Evolutionary conservation across 441 rosid genomes (phyloP).

Genomic region (Mallotus repandus): DNA sequence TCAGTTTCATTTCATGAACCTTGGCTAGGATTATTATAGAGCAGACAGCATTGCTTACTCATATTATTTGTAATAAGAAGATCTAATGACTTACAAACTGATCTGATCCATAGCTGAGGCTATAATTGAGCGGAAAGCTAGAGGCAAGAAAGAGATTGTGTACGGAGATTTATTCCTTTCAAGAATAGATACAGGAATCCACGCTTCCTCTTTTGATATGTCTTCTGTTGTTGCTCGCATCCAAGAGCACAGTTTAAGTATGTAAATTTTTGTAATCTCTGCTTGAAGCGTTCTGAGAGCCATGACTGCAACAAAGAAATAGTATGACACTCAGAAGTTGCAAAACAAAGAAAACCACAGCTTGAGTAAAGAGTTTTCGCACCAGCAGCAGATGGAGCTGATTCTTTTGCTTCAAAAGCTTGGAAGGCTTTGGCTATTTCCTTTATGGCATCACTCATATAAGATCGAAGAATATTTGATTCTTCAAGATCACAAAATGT

Average conservation of each 20-base stretch:
- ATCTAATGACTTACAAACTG: slow-evolving; percentile 56
- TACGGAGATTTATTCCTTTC: slow-evolving; percentile 92
- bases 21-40: no score
- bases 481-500: slow-evolving; percentile 85
- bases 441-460: slow-evolving; percentile 78
- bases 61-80: neutral
- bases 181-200: slow-evolving; percentile 84
- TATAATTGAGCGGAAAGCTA: slow-evolving; percentile 73
- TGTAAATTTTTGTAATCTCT: slow-evolving; percentile 85
- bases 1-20: no score
- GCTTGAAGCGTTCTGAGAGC: slow-evolving; percentile 71
- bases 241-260: slow-evolving; percentile 92
- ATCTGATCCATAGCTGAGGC: slow-evolving; percentile 87
- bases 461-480: slow-evolving; percentile 67
- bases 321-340: slow-evolving; percentile 28
- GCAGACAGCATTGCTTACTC: no score
- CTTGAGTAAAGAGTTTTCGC: slow-evolving; percentile 29
- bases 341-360: slow-evolving; percentile 23
- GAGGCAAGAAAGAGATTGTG: slow-evolving; percentile 85
- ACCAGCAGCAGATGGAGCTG: slow-evolving; percentile 86
- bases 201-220: slow-evolving; percentile 78
- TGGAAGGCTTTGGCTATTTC: slow-evolving; percentile 90
- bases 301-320: slow-evolving; percentile 49
- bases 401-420: slow-evolving; percentile 89
- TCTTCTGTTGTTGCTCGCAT: slow-evolving; percentile 77